These are phyloP conservation scores for Penicillium manginii DNA, from an alignment of 495 filamentous ascomycete species.

Conservation along the genomic window DNA sequence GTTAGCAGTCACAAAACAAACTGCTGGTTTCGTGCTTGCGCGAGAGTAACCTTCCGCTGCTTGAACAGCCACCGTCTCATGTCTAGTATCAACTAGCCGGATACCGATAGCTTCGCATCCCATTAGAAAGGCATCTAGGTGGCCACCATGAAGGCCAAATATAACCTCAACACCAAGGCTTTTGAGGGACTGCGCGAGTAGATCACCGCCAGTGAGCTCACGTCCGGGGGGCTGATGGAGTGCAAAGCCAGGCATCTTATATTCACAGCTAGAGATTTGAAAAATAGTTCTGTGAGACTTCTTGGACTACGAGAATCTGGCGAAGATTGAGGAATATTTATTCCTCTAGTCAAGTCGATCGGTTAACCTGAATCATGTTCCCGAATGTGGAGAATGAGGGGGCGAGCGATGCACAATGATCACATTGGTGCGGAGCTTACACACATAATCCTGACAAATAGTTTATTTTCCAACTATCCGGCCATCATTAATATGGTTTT, in stretches of 20 bases:
- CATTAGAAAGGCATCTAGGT: constrained; percentile 36
- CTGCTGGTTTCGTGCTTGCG: constrained; percentile 27
- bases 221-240: constrained; percentile 24
- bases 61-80: constrained; percentile 36
- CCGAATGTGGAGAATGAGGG: constrained; percentile 18
- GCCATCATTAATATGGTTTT: too few species aligned
- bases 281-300: neutral
- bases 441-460: too few species aligned
- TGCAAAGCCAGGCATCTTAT: constrained; percentile 40
- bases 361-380: constrained; percentile 9
- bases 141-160: constrained; percentile 38
- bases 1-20: constrained; percentile 37
- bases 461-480: too few species aligned
- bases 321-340: neutral
- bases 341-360: neutral
- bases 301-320: neutral
- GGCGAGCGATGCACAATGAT: constrained; percentile 16
- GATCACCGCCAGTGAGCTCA: constrained; percentile 33
- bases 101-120: constrained; percentile 33
- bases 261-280: neutral
- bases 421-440: neutral
- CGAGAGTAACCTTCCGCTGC: constrained; percentile 34
- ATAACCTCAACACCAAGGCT: constrained; percentile 31
- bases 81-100: constrained; percentile 33
- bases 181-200: constrained; percentile 34